These are phyloP conservation scores for Paecilomyces sp. DNA, from an alignment of 2,329 filamentous ascomycete species.

Conservation along the genomic window DNA sequence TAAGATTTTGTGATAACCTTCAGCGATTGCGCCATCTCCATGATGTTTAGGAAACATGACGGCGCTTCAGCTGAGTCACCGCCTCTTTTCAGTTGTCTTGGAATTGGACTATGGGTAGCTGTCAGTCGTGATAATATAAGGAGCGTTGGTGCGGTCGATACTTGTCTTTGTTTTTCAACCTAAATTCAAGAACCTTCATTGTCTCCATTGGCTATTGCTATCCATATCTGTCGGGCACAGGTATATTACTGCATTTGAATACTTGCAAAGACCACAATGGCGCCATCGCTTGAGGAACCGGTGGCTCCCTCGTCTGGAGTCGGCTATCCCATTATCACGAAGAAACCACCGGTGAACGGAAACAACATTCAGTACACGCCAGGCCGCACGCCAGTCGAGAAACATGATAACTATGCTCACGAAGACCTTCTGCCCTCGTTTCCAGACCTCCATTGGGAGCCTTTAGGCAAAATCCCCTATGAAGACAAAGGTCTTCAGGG, in stretches of 20 bases:
- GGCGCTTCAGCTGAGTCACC: constrained; percentile 8
- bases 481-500: constrained; percentile 49
- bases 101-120: neutral
- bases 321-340: constrained; percentile 6
- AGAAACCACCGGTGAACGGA: constrained; percentile 11
- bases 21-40: constrained; percentile 23
- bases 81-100: neutral
- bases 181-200: neutral
- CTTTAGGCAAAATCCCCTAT: constrained; percentile 43
- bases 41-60: constrained; percentile 7
- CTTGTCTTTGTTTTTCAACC: neutral
- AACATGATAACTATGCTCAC: constrained; percentile 44
- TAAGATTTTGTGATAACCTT: constrained; percentile 14
- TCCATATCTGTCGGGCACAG: neutral
- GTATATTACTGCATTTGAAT: neutral
- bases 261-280: constrained; percentile 14
- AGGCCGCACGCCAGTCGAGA: constrained; percentile 39
- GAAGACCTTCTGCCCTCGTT: constrained; percentile 48
- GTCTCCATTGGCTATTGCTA: neutral
- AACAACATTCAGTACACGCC: constrained; percentile 40
- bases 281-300: constrained; percentile 23
- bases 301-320: constrained; percentile 8
- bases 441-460: constrained; percentile 46
- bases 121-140: neutral
- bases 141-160: neutral